A percentile compares a stretch with the other conserved stretches of the same genome.
Conservation (phyloP, 176 grass and related monocot genomes). For the Zoysia japonica region DNA sequence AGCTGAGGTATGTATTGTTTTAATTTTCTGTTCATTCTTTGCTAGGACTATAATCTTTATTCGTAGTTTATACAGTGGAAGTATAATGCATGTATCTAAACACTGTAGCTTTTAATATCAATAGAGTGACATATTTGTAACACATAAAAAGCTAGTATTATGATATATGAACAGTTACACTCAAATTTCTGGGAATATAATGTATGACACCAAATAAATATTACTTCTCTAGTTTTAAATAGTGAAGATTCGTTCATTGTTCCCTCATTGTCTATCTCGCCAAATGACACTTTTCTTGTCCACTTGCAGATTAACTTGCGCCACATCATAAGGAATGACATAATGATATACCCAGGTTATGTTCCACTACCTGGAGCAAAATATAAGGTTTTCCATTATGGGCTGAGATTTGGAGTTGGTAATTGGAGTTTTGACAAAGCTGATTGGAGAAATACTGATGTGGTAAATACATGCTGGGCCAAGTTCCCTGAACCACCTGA, state of each 20-base stretch:
- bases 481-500: conserved; percentile 92
- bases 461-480: conserved; percentile 87
- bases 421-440: conserved; percentile 99
- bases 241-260: not conserved
- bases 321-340: conserved; percentile 82
- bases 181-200: conserved; percentile 21
- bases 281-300: conserved; percentile 27
- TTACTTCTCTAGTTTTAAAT: conserved; percentile 18
- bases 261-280: conserved; percentile 3
- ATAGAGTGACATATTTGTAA: not conserved
- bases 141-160: not conserved
- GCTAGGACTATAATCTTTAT: conserved; percentile 4
- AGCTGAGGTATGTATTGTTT: conserved; percentile 68
- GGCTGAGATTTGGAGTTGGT: conserved; percentile 84
- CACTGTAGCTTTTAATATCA: conserved; percentile 2
- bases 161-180: not conserved
- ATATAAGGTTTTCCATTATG: conserved; percentile 94
- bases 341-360: conserved; percentile 95
- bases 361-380: conserved; percentile 61
- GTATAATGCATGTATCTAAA: conserved; percentile 13
- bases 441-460: conserved; percentile 74
- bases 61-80: conserved; percentile 1
- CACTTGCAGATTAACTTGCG: conserved; percentile 73
- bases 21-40: conserved; percentile 25
- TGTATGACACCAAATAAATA: not conserved